Percentiles rank a stretch among this genome's conserved stretches.
Evolutionary conservation across 805 yeast species (phyloP).

Genomic region (Saturnispora mendoncae): DNA sequence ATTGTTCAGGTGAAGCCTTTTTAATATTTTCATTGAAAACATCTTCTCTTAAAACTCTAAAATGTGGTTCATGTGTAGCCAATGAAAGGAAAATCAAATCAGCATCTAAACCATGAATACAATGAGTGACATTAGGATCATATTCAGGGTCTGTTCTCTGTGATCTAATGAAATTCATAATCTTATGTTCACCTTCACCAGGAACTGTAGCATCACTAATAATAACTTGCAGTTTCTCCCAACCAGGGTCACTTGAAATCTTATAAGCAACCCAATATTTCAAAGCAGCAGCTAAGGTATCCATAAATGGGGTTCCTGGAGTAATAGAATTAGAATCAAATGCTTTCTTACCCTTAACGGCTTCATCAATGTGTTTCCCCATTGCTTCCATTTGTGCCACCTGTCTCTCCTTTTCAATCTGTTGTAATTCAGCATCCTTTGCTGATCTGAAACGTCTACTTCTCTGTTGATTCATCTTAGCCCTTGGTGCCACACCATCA

Average conservation of each 20-base stretch:
- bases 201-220: slow-evolving; percentile 96
- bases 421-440: slow-evolving; percentile 74
- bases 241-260: slow-evolving; percentile 81
- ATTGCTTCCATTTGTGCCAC: slow-evolving; percentile 48
- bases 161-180: slow-evolving; percentile 89
- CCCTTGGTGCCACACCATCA: slow-evolving; percentile 98
- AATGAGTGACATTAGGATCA: slow-evolving; percentile 89
- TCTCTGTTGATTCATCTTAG: slow-evolving; percentile 95
- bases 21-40: slow-evolving; percentile 73
- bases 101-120: slow-evolving; percentile 96
- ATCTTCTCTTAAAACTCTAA: slow-evolving; percentile 88
- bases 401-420: slow-evolving; percentile 58
- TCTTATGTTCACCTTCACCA: slow-evolving; percentile 98
- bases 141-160: slow-evolving; percentile 83
- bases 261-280: slow-evolving; percentile 92
- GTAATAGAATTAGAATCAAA: slow-evolving; percentile 98
- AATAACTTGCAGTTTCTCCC: slow-evolving; percentile 83
- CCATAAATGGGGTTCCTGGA: slow-evolving; percentile 99
- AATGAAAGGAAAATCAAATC: slow-evolving; percentile 92
- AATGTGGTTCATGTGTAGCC: slow-evolving; percentile 97
- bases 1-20: slow-evolving; percentile 36
- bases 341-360: slow-evolving; percentile 61
- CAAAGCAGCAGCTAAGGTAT: slow-evolving; percentile 68
- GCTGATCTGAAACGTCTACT: slow-evolving; percentile 90
- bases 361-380: slow-evolving; percentile 71